These are phyloP conservation scores for Thuja plicata DNA, from an alignment of 83 land plant genomes.

Conservation along the genomic window DNA sequence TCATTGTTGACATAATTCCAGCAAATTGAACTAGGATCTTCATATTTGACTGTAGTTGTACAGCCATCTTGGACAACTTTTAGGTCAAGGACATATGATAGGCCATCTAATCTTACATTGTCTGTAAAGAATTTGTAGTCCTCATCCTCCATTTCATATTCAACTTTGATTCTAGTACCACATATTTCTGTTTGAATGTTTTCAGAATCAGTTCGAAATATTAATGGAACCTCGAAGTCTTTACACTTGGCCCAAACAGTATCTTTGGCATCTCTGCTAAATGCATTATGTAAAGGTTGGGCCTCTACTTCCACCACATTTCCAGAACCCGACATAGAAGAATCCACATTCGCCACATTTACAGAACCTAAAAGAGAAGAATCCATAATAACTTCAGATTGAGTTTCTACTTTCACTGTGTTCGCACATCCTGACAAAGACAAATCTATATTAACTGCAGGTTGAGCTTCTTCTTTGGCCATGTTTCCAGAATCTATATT, in stretches of 20 bases:
- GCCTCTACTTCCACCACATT: neutral
- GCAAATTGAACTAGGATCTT: constrained; percentile 1
- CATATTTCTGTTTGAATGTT: neutral
- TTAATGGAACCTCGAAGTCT: neutral
- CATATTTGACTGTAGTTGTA: neutral
- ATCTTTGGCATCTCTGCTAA: constrained; percentile 8
- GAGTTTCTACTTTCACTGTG: neutral
- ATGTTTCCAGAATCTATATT: neutral
- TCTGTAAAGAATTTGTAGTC: constrained; percentile 1
- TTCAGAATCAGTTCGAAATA: neutral
- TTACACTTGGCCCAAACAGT: neutral
- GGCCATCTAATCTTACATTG: neutral
- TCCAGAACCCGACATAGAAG: neutral
- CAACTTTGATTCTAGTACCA: neutral
- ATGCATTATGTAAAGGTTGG: neutral
- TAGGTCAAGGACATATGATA: neutral
- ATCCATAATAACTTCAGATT: neutral
- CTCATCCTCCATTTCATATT: neutral
- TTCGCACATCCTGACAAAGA: neutral
- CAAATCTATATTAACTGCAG: neutral
- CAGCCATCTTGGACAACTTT: neutral
- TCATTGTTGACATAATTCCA: neutral
- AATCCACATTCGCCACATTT: neutral
- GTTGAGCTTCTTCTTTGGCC: neutral
- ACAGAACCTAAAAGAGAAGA: neutral